Base-by-base conservation (phyloP, 768 basidiomycete genomes). In the Trametes cingulata region DNA sequence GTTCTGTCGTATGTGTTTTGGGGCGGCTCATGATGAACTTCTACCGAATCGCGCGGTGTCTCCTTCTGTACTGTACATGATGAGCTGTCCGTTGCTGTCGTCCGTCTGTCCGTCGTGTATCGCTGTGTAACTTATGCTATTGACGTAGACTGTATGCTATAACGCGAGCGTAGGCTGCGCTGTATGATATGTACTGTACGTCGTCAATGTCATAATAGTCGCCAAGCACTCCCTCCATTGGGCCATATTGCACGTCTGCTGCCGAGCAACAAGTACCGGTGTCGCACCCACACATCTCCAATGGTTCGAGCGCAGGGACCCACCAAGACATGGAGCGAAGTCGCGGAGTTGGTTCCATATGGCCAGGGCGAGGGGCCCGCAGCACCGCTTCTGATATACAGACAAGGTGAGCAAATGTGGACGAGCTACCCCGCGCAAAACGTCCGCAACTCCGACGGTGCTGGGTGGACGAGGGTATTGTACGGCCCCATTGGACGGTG, bases 61-160 rank as follows among this genome's bases (percentile, higher is more conserved):
- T 45, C 20, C 25, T 52, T 39, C 39, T 19, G 39, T 17, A 6
- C 20, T 41, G 43, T 20, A 25, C 33, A 10, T 51, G n/a, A 9
- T 51, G 35, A 37, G 39, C 39, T 40, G 14, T 14, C 39, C 39
- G 14, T 39, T 20, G 36, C 35, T 10, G 35, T 35, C 22, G 13
- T 24, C 37, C 6, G 15, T 46, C 33, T 19, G 52, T 27, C 40
- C 6, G 27, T n/a, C 12, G 37, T 57, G 56, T 57, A 57, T 57
- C 56, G 40, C 12, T 57, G 56, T 49, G 27, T 57, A 57, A 57
- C 37, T 57, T 57, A 57, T 57, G 56, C 46, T 49, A 49, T 50
- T 33, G 47, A 20, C 49, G 56, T 57, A 57, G 56, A 57, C 47
- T 57, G 49, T 22, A 19, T 15, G 24, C 20, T 14, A 8, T 20